Conservation (phyloP, 768 basidiomycete genomes). For the Cytidiella melzeri region DNA sequence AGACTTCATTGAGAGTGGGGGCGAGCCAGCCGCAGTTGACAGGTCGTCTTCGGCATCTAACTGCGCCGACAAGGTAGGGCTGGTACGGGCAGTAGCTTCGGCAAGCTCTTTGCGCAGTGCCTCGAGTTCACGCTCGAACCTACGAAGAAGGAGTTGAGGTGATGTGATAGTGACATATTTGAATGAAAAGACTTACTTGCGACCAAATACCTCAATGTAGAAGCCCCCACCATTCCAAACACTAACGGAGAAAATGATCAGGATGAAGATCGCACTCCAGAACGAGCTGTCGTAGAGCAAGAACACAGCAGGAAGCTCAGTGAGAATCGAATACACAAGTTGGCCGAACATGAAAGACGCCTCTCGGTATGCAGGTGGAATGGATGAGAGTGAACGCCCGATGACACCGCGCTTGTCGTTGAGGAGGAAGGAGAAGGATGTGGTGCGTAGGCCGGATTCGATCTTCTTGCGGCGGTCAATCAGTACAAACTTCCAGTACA, state of each 20-base stretch:
- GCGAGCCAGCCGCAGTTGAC: conserved; percentile 34
- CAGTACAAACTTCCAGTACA: conserved; percentile 96
- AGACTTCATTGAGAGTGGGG: conserved; percentile 22
- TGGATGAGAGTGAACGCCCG: conserved; percentile 57
- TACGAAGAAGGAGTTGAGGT: conserved; percentile 27
- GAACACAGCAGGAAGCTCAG: conserved; percentile 81
- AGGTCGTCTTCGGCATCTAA: conserved; percentile 35
- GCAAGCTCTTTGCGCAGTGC: conserved; percentile 87
- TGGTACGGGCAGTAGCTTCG: conserved; percentile 54
- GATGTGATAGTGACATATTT: not conserved
- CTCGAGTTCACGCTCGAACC: conserved; percentile 91
- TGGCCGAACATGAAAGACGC: conserved; percentile 81
- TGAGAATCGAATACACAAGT: conserved; percentile 79
- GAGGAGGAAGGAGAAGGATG: conserved; percentile 82
- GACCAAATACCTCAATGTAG: conserved; percentile 95
- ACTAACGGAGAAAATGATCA: conserved; percentile 77
- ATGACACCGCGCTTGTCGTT: conserved; percentile 85
- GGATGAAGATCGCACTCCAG: conserved; percentile 74
- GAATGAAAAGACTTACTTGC: conserved; percentile 75
- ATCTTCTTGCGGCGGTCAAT: conserved; percentile 87
- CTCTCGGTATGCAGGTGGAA: conserved; percentile 59
- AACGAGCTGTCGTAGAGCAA: conserved; percentile 74
- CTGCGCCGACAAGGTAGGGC: conserved; percentile 33
- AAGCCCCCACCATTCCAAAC: conserved; percentile 96
- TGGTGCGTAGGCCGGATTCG: conserved; percentile 84